A percentile compares a stretch with the other conserved stretches of the same genome.
Conservation (phyloP, 768 basidiomycete species). For the Hericium coralloides region DNA sequence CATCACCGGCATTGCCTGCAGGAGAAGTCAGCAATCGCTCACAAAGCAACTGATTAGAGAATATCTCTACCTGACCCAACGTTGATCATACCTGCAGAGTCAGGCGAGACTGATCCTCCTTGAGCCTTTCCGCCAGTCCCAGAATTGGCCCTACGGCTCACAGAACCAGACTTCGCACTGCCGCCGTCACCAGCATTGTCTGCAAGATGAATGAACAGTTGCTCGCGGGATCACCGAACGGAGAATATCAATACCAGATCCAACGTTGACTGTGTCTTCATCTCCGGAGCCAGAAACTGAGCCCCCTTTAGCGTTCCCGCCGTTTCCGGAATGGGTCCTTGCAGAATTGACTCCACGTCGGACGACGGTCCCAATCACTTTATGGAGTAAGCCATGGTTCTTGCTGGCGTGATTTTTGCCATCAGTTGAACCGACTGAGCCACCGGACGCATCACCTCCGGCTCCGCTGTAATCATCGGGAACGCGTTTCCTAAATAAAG, state of each 20-base stretch:
- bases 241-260: not conserved
- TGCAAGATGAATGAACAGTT: not conserved
- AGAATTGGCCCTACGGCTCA: not conserved
- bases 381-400: too few relatives aligned
- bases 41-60: not conserved
- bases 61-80: not conserved
- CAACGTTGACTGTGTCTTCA: not conserved
- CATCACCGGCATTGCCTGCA: not conserved
- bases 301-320: not conserved
- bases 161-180: not conserved
- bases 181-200: slow-evolving; percentile 1
- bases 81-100: not conserved
- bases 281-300: not conserved
- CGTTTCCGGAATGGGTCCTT: not conserved
- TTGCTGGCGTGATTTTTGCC: too few relatives aligned
- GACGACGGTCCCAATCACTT: too few relatives aligned
- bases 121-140: not conserved
- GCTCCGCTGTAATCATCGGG: not conserved
- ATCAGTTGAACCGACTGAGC: not conserved
- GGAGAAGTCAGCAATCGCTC: not conserved
- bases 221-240: not conserved
- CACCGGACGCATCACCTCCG: not conserved
- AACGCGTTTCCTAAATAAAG: not conserved
- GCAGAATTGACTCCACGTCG: too few relatives aligned
- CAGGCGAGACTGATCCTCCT: not conserved